A percentile compares a stretch with the other conserved stretches of the same genome.
Conservation (phyloP, 768 basidiomycete genomes). For the Rossbeevera mucosa region DNA sequence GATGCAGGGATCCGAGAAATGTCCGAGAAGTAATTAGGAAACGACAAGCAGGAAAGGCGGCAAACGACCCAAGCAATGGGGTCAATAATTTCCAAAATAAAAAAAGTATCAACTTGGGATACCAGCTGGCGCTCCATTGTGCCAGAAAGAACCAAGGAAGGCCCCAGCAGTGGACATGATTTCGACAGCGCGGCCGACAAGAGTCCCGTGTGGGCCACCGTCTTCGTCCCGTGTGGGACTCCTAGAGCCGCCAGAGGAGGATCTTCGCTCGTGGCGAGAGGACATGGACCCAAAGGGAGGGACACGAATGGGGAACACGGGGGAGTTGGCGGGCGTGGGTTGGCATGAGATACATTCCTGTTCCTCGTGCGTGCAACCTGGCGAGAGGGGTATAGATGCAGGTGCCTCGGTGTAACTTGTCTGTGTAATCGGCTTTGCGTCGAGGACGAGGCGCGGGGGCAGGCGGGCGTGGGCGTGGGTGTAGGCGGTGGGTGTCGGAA, state of each 20-base stretch:
- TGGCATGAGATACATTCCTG: slow-evolving; percentile 37
- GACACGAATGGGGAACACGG: slow-evolving; percentile 35
- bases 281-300: slow-evolving; percentile 14
- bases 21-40: slow-evolving; percentile 25
- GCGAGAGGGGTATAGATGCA: slow-evolving; percentile 21
- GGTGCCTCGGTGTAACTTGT: slow-evolving; percentile 22
- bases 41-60: not conserved
- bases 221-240: slow-evolving; percentile 26
- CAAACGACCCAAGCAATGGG: slow-evolving; percentile 18
- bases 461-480: slow-evolving; percentile 8
- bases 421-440: slow-evolving; percentile 26
- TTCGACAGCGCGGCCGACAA: slow-evolving; percentile 64
- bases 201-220: slow-evolving; percentile 35
- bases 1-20: slow-evolving; percentile 15
- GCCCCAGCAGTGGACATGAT: slow-evolving; percentile 79
- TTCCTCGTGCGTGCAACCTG: slow-evolving; percentile 28
- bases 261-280: slow-evolving; percentile 14
- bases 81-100: slow-evolving; percentile 30
- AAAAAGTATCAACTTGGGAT: slow-evolving; percentile 19
- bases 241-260: slow-evolving; percentile 16
- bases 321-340: slow-evolving; percentile 64
- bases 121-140: slow-evolving; percentile 20
- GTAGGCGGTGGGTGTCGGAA: slow-evolving; percentile 7
- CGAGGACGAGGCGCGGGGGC: slow-evolving; percentile 27
- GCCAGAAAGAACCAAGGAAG: slow-evolving; percentile 63